These are phyloP conservation scores for Thraustotheca clavata DNA, from an alignment of 352 stramenopile genomes.

Conservation along the genomic window DNA sequence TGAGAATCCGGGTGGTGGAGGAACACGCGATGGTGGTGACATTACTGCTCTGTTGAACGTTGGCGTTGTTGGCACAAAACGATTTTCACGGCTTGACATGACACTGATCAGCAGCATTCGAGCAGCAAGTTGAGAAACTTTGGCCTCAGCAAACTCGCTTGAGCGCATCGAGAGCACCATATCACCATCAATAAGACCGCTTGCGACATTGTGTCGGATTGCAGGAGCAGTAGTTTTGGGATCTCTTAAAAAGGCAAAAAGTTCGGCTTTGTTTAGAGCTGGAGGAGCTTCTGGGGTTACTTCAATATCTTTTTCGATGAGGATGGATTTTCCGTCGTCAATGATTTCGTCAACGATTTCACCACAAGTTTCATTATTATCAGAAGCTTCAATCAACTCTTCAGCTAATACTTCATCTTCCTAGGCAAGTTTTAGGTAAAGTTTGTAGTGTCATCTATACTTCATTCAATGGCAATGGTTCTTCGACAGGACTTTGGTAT, in stretches of 20 bases:
- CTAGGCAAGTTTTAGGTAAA: too few species aligned
- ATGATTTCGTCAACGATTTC: too few species aligned
- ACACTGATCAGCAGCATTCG: constrained; percentile 18
- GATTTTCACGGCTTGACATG: neutral
- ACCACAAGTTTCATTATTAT: too few species aligned
- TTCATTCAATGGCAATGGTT: too few species aligned
- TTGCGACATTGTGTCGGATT: constrained; percentile 1
- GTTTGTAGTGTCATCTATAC: too few species aligned
- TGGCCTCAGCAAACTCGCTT: constrained; percentile 8
- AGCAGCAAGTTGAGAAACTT: constrained; percentile 2
- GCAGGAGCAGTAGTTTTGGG: constrained; percentile 4
- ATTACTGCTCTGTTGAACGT: neutral
- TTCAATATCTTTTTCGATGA: neutral
- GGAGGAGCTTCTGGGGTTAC: neutral
- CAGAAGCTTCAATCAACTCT: too few species aligned
- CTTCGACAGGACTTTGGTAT: too few species aligned
- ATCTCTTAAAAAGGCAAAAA: constrained; percentile 4
- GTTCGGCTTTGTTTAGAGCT: neutral
- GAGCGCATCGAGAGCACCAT: neutral
- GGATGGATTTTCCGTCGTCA: neutral
- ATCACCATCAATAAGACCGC: neutral
- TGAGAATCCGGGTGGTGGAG: constrained; percentile 6
- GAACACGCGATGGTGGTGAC: neutral
- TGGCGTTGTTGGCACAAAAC: neutral
- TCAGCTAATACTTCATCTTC: too few species aligned